Conservation (phyloP, 1,284 basidiomycete genomes). For the Somion occarium region DNA sequence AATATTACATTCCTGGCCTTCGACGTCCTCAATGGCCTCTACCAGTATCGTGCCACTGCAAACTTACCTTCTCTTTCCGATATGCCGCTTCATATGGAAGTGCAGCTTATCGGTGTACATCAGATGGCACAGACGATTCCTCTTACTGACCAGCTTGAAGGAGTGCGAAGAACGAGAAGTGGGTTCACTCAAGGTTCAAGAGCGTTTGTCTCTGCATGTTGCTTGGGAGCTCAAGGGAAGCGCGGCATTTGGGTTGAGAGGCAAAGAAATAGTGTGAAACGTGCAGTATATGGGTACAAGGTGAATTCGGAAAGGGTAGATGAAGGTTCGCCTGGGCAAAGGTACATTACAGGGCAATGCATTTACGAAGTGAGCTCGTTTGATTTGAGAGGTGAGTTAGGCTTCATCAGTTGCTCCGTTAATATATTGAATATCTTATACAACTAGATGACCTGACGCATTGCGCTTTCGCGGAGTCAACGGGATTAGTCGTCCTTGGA, state of each 20-base stretch:
- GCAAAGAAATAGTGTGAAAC: constrained; percentile 31
- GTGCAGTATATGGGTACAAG: constrained; percentile 35
- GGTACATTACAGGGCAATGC: constrained; percentile 26
- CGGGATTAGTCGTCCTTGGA: constrained; percentile 39
- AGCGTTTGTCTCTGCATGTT: constrained; percentile 41
- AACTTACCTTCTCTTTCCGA: constrained; percentile 11
- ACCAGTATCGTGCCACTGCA: constrained; percentile 36
- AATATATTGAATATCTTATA: too few relatives aligned
- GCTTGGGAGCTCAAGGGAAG: constrained; percentile 38
- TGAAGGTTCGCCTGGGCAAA: constrained; percentile 8
- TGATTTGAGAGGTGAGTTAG: constrained; percentile 41
- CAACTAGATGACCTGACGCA: constrained; percentile 44
- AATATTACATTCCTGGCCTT: constrained; percentile 41
- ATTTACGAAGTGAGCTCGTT: constrained; percentile 40
- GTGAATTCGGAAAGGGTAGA: not conserved
- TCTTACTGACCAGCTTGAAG: constrained; percentile 1
- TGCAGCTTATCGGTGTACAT: constrained; percentile 29
- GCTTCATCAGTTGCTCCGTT: not conserved
- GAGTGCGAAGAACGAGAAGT: constrained; percentile 8
- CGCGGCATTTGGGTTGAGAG: constrained; percentile 51
- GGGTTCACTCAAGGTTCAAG: constrained; percentile 22
- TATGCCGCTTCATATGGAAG: constrained; percentile 22
- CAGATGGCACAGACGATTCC: constrained; percentile 19
- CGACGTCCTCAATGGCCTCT: constrained; percentile 49
- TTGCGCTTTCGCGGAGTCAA: constrained; percentile 43